phyloP scores from a whole-genome alignment of 1,284 basidiomycete genomes.

The Ceratobasidium sp. region DNA sequence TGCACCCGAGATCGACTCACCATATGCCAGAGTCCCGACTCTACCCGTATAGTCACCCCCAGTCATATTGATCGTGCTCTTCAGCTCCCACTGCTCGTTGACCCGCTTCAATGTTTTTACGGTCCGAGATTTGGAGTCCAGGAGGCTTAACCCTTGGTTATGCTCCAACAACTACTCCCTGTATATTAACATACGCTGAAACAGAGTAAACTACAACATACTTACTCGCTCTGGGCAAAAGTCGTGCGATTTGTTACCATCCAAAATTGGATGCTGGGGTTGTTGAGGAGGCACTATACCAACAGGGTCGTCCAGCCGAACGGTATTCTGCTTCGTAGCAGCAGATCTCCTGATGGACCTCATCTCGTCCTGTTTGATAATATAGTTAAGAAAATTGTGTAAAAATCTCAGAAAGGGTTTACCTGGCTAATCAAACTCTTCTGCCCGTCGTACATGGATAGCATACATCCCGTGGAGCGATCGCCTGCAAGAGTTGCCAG shows the following conservation, averaged over 20 bases:
- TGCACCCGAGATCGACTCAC: not conserved
- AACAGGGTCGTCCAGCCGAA: not conserved
- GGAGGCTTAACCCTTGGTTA: not conserved
- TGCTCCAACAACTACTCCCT: constrained; percentile 17
- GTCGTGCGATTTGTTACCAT: not conserved
- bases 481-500: not conserved
- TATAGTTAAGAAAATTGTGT: too few relatives aligned
- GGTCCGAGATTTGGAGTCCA: not conserved
- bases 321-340: not conserved
- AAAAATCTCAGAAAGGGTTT: too few relatives aligned
- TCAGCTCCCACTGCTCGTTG: not conserved
- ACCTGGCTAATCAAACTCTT: not conserved
- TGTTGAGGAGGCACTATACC: not conserved
- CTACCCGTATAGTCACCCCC: not conserved
- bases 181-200: not conserved
- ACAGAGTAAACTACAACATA: not conserved
- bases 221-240: constrained; percentile 4
- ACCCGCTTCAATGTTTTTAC: not conserved
- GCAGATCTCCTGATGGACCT: not conserved
- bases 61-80: not conserved
- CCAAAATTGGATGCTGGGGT: not conserved
- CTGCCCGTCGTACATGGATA: constrained; percentile 17
- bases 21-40: not conserved
- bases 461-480: not conserved
- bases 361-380: constrained; percentile 7